Conservation (phyloP, 1,139 yeast genomes). For the Geotrichum reessii region DNA sequence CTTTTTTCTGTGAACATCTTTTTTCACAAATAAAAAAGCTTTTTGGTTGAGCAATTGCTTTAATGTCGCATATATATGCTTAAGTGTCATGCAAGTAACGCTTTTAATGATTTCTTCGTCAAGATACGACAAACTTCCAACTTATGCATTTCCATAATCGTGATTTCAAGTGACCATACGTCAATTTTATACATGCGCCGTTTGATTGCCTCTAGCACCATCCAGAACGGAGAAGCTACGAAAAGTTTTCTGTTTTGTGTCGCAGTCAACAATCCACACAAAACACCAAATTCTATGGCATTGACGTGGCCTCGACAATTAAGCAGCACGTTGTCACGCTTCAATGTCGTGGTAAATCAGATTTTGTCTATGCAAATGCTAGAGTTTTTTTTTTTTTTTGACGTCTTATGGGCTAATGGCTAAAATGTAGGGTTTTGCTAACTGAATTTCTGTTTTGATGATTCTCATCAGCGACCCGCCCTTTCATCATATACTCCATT, state of each 20-base stretch:
- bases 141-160: conserved; percentile 98
- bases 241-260: too few relatives aligned
- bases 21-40: conserved; percentile 66
- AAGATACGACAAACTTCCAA: conserved; percentile 95
- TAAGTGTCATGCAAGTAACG: conserved; percentile 82
- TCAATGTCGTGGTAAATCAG: conserved; percentile 95
- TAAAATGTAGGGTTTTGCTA: conserved; percentile 89
- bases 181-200: conserved; percentile 56
- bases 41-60: conserved; percentile 79
- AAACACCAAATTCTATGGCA: conserved; percentile 95
- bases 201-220: conserved; percentile 86
- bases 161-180: conserved; percentile 95
- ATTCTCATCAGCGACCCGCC: conserved; percentile 87
- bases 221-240: conserved; percentile 96
- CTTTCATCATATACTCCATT: conserved; percentile 94
- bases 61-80: conserved; percentile 96
- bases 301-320: conserved; percentile 86
- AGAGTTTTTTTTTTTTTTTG: too few relatives aligned
- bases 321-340: conserved; percentile 85
- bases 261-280: conserved; percentile 76
- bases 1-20: conserved; percentile 63
- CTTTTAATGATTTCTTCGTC: conserved; percentile 95
- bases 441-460: conserved; percentile 55
- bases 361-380: conserved; percentile 82
- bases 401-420: conserved; percentile 89